Evolutionary conservation across 169 alveolate genomes (phyloP), one percentile per base, ranked within the genome.

Genomic region (Babesia ovata): DNA sequence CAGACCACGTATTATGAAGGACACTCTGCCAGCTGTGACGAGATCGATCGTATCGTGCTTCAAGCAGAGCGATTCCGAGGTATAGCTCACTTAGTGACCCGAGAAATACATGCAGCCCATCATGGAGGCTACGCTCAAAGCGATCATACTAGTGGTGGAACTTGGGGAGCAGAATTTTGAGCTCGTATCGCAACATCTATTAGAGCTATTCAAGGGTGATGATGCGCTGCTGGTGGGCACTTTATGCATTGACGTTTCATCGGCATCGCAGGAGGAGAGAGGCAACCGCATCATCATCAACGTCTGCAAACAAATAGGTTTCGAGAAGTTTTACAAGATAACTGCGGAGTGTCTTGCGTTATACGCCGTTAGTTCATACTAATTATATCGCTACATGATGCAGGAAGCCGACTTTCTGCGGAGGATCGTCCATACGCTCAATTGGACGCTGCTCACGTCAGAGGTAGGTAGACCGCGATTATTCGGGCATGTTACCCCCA

Each of bases 391-490:
- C 19, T 9, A 12, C 2, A 7, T 39, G 39, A 39, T 22, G 46
- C 49, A 83, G 86, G 86, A 83, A 29, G 48, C 22, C 7, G 63
- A 50, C 49, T 83, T 74, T 52, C 85, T 90, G 2, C 77, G 69
- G 46, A 71, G 79, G 50, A 61, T 90, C 24, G 84, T 90, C 28
- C 91, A 90, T 46, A 74, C 87, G 17, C 74, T 90, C 66, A 86
- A 86, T 65, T 90, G 94, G 94, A 84, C 91, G 13, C 71, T 90
- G 59, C 45, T 90, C 53, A 90, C 94, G 19, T 77, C 94, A 2
- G 74, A 66, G 59, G 85, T 81, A 49, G 22, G 59, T 19, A 29
- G 44, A 22, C 65, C 8, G 19, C 4, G 26, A 13, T 13, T 0
- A 22, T 29, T 13, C 12, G 33, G 24, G 19, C 11, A 67, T 9